Conservation (phyloP, 371 early-diverging fungal genomes). For the Saksenaea vasiformis region DNA sequence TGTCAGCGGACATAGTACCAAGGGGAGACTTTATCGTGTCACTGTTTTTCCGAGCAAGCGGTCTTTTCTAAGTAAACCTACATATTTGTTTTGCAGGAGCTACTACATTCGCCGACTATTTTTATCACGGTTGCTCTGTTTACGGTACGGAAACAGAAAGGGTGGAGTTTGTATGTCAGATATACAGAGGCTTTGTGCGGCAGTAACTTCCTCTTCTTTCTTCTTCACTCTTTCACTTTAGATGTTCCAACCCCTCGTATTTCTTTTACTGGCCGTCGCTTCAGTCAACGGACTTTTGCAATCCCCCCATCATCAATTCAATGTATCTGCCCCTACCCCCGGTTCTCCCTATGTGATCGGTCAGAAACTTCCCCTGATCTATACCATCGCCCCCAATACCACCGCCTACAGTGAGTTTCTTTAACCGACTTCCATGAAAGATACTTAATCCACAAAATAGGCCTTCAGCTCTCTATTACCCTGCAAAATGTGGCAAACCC, state of each 20-base stretch:
- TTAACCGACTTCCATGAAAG: background rate
- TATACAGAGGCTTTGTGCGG: background rate
- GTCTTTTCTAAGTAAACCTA: background rate
- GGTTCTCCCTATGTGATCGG: conserved; percentile 39
- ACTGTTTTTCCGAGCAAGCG: background rate
- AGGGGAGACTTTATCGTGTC: background rate
- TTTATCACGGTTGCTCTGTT: background rate
- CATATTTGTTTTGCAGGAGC: conserved; percentile 3
- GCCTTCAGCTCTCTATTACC: conserved; percentile 27
- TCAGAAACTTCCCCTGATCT: conserved; percentile 42
- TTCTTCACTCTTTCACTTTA: conserved; percentile 8
- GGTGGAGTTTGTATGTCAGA: background rate
- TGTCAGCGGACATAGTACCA: background rate
- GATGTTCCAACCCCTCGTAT: conserved; percentile 9
- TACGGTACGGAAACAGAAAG: background rate
- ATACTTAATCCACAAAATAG: conserved; percentile 12
- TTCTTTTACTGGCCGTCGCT: conserved; percentile 5
- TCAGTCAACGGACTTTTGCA: conserved; percentile 23
- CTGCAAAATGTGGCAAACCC: conserved; percentile 16
- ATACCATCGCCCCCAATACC: conserved; percentile 26
- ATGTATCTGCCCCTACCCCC: conserved; percentile 31
- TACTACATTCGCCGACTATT: background rate
- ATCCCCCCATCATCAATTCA: conserved; percentile 24
- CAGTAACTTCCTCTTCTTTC: background rate
- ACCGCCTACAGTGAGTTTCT: conserved; percentile 30